Conservation (phyloP, 306 rosid species). For the Vigna radiata region DNA sequence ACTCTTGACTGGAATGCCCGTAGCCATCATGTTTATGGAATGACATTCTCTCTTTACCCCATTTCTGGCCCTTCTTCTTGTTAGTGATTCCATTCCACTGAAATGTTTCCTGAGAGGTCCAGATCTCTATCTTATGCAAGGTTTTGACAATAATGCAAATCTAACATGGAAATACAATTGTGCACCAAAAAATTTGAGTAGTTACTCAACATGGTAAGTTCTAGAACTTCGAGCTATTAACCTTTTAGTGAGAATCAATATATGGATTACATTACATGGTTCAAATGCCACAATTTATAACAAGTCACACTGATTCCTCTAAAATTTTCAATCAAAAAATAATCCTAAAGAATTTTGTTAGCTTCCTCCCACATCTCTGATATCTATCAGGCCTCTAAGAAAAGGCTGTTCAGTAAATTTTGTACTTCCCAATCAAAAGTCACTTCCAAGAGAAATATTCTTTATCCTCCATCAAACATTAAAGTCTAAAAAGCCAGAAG, state of each 20-base stretch:
- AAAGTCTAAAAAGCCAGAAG: conserved; percentile 14
- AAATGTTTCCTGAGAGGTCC: conserved; percentile 67
- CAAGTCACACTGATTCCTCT: conserved; percentile 38
- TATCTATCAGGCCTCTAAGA: conserved; percentile 17
- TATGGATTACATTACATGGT: conserved; percentile 13
- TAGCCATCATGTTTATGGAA: conserved; percentile 53
- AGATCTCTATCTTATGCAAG: not conserved
- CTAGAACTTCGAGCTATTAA: conserved; percentile 32
- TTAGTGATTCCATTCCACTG: conserved; percentile 92
- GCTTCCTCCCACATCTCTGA: conserved; percentile 31
- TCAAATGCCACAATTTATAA: conserved; percentile 23
- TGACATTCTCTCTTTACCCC: conserved; percentile 80
- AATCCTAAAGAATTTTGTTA: conserved; percentile 25
- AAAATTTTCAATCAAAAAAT: conserved; percentile 8
- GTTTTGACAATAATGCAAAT: conserved; percentile 35
- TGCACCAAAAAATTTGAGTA: conserved; percentile 23
- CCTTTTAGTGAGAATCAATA: conserved; percentile 25
- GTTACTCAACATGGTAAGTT: conserved; percentile 18
- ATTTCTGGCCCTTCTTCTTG: conserved; percentile 93
- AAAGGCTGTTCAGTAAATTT: conserved; percentile 4
- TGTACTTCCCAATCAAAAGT: conserved; percentile 5
- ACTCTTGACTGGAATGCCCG: conserved; percentile 49
- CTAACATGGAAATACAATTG: conserved; percentile 18
- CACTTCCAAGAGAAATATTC: conserved; percentile 29
- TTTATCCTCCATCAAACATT: conserved; percentile 39